Base-by-base conservation (phyloP, 169 alveolate species). In the Eimeria falciformis region DNA sequence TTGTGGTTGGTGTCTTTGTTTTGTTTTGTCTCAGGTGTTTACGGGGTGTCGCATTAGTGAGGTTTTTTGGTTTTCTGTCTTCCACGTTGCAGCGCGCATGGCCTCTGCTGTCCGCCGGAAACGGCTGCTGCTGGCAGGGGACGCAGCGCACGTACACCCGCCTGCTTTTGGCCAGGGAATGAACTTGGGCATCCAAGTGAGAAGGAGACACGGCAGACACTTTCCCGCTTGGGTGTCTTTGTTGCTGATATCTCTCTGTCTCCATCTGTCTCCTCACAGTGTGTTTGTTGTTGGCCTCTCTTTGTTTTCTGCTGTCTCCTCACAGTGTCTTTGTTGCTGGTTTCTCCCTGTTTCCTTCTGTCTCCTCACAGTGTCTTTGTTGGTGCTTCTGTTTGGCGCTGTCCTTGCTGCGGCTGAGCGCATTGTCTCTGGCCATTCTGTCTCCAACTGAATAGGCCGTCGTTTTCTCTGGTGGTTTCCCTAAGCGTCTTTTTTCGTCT, bases 101-200 rank as follows among this genome's bases (percentile, higher is more conserved):
- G 87, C 93, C 40, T 18, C 55, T 50, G 78, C 65, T 21, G 23
- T 88, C 11, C 23, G 58, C n/a, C n/a, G 83, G 5, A 56, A 65
- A 14, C 88, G 91, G 21, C 45, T 91, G 56, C 78, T 94, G 55
- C 89, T 96, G 33, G 96, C 96, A 9, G 97, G 97, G 0, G 97
- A 96, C 56, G 91, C 97, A 21, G 97, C 97, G 11, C 97, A 96
- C 81, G 75, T 93, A 0, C 86, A 94, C 40, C 95, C 97, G 0
- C 97, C 97, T 1, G 78, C 93, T 25, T 94, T 96, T 18, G 97
- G 96, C 3, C 95, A 93, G 88, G 97, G 97, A 3, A 62, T 95
- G 89, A 96, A 96, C 85, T 85, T 96, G 3, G 97, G 97, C 14
- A 85, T 96, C 53, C 93, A 92, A 37, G 93, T 88, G 18, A 86